Conservation (phyloP, 2,329 filamentous ascomycete genomes). For the Diaporthe vaccinii region DNA sequence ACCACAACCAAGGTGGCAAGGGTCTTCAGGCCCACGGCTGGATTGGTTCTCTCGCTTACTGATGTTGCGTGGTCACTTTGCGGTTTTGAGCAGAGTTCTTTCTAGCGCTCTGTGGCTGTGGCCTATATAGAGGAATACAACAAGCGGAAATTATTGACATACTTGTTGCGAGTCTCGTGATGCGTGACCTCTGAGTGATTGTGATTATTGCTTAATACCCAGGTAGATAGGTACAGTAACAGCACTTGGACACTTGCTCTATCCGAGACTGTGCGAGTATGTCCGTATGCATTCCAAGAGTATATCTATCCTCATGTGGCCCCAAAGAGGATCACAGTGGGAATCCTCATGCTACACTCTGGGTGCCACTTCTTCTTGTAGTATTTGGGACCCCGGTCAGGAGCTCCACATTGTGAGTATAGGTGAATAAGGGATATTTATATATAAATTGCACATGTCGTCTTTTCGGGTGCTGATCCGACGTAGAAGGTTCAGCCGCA, state of each 20-base stretch:
- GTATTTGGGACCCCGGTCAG: too few relatives aligned
- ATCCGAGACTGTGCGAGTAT: not conserved
- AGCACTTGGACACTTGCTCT: not conserved
- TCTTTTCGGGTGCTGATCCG: too few relatives aligned
- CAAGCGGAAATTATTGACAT: conserved; percentile 18
- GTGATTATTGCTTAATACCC: too few relatives aligned
- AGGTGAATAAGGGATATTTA: not conserved
- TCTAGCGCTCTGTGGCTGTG: conserved; percentile 9
- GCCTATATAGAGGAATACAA: conserved; percentile 33
- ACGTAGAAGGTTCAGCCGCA: not conserved
- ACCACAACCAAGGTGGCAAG: conserved; percentile 10
- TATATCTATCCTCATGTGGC: not conserved
- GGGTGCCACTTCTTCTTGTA: not conserved
- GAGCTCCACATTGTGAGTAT: not conserved
- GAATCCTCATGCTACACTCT: too few relatives aligned
- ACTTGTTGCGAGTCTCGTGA: not conserved
- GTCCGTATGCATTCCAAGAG: not conserved
- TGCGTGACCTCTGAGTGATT: not conserved
- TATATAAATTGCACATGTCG: not conserved
- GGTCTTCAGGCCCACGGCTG: conserved; percentile 3
- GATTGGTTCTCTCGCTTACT: conserved; percentile 22
- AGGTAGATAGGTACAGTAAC: not conserved
- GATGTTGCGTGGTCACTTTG: not conserved
- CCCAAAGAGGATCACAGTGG: not conserved
- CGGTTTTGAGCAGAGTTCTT: not conserved